Conservation (phyloP, 2,329 filamentous ascomycete genomes). For the Fonsecaea pedrosoi region DNA sequence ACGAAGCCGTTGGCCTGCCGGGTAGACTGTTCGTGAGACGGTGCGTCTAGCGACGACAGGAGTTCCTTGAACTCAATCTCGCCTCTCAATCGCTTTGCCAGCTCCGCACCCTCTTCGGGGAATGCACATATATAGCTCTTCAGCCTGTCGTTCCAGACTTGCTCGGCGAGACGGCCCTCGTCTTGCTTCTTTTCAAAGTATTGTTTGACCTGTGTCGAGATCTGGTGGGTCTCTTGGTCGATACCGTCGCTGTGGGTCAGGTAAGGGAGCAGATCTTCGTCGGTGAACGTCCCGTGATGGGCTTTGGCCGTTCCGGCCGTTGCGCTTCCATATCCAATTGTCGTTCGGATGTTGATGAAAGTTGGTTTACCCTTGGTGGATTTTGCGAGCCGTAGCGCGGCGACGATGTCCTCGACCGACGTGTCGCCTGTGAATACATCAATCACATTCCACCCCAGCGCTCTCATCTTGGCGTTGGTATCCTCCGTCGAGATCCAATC, state of each 20-base stretch:
- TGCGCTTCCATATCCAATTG: slow-evolving; percentile 61
- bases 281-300: slow-evolving; percentile 35
- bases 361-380: slow-evolving; percentile 58
- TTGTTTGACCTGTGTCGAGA: too few species aligned
- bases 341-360: slow-evolving; percentile 64
- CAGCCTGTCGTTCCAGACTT: neutral
- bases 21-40: neutral
- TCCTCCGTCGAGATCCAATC: slow-evolving; percentile 64
- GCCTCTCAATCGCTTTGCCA: neutral
- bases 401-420: slow-evolving; percentile 56
- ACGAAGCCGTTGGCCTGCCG: slow-evolving; percentile 10
- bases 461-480: slow-evolving; percentile 63
- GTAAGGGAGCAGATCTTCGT: slow-evolving; percentile 8
- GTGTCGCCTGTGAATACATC: slow-evolving; percentile 61
- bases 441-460: slow-evolving; percentile 63
- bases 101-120: neutral
- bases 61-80: neutral
- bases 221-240: neutral
- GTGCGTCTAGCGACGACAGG: neutral
- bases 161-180: too few species aligned
- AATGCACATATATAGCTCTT: neutral
- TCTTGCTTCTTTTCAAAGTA: too few species aligned
- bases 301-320: slow-evolving; percentile 46
- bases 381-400: slow-evolving; percentile 56
- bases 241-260: neutral